phyloP scores from a whole-genome alignment of 75 land plant species.

The Cupressus sempervirens region DNA sequence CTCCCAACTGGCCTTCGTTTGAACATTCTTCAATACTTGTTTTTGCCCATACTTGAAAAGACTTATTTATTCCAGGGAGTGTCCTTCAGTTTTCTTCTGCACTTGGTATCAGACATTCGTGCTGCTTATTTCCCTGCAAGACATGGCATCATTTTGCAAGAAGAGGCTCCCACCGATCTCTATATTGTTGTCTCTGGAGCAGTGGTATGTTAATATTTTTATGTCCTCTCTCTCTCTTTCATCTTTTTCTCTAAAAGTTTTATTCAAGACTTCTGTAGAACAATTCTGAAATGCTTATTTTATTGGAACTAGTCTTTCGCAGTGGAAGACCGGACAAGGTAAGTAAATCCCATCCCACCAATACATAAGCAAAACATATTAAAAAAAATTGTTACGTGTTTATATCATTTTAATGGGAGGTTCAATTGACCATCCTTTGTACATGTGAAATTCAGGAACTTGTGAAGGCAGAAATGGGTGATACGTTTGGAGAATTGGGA shows the following conservation, averaged over 20 bases:
- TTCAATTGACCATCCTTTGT: too few relatives aligned
- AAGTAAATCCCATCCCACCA: too few relatives aligned
- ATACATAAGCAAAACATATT: too few relatives aligned
- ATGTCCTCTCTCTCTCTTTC: not conserved
- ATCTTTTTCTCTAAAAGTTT: too few relatives aligned
- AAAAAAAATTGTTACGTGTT: too few relatives aligned
- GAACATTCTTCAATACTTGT: slow-evolving; percentile 23
- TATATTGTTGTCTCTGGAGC: slow-evolving; percentile 30
- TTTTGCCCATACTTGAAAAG: slow-evolving; percentile 20
- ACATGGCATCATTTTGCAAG: slow-evolving; percentile 22
- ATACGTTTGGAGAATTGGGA: slow-evolving; percentile 30
- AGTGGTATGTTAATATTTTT: not conserved
- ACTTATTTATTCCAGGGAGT: slow-evolving; percentile 35
- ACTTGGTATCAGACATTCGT: slow-evolving; percentile 34
- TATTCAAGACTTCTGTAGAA: not conserved
- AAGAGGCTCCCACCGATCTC: slow-evolving; percentile 21
- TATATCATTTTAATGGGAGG: too few relatives aligned
- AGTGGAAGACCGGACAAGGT: not conserved
- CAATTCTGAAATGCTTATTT: not conserved
- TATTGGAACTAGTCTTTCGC: not conserved
- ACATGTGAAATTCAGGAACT: slow-evolving; percentile 7
- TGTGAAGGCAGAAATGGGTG: slow-evolving; percentile 17
- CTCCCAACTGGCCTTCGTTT: slow-evolving; percentile 28
- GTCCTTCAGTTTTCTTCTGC: slow-evolving; percentile 25
- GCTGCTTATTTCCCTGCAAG: slow-evolving; percentile 24